phyloP scores from a whole-genome alignment of 1,284 basidiomycete genomes.

The Fomitiporia mediterranea region DNA sequence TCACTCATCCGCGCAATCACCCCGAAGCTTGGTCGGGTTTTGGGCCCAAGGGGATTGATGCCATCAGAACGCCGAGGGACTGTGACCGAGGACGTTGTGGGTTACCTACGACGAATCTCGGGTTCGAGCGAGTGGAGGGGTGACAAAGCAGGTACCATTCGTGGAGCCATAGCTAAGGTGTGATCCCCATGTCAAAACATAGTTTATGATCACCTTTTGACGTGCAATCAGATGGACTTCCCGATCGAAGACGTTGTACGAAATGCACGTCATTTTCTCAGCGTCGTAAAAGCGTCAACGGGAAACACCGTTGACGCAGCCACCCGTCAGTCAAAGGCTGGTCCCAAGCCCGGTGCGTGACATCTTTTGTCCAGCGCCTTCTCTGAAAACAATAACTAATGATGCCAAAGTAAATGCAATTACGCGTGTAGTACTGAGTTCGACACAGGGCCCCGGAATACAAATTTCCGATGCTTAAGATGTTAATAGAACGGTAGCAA shows the following conservation, averaged over 20 bases:
- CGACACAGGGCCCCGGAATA: conserved; percentile 83
- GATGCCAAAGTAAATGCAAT: conserved; percentile 57
- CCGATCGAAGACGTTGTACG: conserved; percentile 69
- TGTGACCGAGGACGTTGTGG: conserved; percentile 82
- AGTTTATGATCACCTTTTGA: not conserved
- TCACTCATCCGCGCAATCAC: conserved; percentile 77
- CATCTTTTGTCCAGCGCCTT: not conserved
- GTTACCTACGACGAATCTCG: conserved; percentile 75
- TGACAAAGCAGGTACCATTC: conserved; percentile 83
- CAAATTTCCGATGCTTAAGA: conserved; percentile 52
- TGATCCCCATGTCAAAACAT: conserved; percentile 22
- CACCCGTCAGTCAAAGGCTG: conserved; percentile 27
- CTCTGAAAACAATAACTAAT: not conserved
- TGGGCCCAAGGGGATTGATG: conserved; percentile 95
- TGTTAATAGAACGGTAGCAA: not conserved
- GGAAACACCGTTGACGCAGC: conserved; percentile 52
- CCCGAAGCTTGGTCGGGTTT: conserved; percentile 77
- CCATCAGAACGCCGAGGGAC: conserved; percentile 92
- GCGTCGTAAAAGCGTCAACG: conserved; percentile 72
- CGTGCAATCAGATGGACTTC: conserved; percentile 59
- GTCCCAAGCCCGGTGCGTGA: conserved; percentile 20
- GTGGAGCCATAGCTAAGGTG: conserved; percentile 72
- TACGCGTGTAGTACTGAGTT: conserved; percentile 74
- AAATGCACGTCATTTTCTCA: conserved; percentile 78
- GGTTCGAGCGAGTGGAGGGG: conserved; percentile 92